Conservation (phyloP, 2,329 filamentous ascomycete species). For the Alternaria ethzedia region DNA sequence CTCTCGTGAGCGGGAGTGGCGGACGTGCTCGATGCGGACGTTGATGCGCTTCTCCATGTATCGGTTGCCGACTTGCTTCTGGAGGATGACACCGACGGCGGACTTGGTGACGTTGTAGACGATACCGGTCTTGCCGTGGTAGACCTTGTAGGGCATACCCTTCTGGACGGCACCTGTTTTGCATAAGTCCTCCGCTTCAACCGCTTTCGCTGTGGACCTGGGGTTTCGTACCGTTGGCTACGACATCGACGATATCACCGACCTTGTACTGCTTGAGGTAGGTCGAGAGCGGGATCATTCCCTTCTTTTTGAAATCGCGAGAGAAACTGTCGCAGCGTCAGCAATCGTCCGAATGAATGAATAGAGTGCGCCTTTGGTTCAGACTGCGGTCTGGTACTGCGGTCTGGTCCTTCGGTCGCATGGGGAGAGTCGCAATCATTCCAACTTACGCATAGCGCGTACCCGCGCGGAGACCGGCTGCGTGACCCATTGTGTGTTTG, state of each 20-base stretch:
- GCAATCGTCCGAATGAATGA: conserved; percentile 7
- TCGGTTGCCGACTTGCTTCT: conserved; percentile 98
- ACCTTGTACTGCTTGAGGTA: conserved; percentile 97
- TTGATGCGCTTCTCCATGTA: conserved; percentile 99
- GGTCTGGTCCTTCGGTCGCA: neutral
- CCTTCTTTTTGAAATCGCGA: conserved; percentile 92
- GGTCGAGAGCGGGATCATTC: conserved; percentile 89
- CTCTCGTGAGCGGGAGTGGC: conserved; percentile 91
- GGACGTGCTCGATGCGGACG: conserved; percentile 97
- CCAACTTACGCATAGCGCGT: conserved; percentile 50
- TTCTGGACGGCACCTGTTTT: conserved; percentile 47
- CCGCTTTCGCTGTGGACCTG: conserved; percentile 25
- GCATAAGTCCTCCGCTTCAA: conserved; percentile 25
- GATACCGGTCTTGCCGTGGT: conserved; percentile 95
- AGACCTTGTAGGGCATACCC: conserved; percentile 97
- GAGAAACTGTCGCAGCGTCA: conserved; percentile 66
- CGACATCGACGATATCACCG: conserved; percentile 98
- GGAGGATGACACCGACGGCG: conserved; percentile 95
- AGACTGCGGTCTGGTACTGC: neutral
- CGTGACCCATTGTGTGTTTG: conserved; percentile 60
- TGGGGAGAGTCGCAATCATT: neutral
- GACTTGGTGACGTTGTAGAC: conserved; percentile 99
- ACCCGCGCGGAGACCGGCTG: conserved; percentile 55
- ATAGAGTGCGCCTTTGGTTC: neutral
- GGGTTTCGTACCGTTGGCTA: conserved; percentile 87